Evolutionary conservation across 768 basidiomycete species (phyloP).

Genomic region (Pulveroboletus ravenelii): DNA sequence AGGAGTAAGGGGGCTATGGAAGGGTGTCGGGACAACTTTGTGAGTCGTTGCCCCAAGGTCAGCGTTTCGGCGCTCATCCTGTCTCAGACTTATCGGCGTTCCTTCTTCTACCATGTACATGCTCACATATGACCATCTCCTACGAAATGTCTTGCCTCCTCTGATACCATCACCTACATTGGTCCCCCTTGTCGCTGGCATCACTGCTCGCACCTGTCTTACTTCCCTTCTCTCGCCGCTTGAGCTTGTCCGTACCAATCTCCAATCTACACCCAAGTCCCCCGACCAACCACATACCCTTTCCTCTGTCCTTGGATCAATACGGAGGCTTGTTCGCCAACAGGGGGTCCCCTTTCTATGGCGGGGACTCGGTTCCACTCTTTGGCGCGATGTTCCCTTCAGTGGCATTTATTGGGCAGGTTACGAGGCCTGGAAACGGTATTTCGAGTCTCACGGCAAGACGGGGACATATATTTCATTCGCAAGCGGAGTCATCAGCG

Average conservation of each 20-base stretch:
- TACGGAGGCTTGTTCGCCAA: constrained; percentile 53
- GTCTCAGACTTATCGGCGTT: constrained; percentile 74
- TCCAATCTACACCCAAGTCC: constrained; percentile 80
- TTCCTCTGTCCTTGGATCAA: constrained; percentile 61
- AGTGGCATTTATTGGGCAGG: constrained; percentile 96
- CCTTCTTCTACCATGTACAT: constrained; percentile 93
- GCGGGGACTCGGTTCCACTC: constrained; percentile 85
- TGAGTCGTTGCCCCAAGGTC: constrained; percentile 35
- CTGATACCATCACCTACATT: constrained; percentile 49
- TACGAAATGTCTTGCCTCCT: constrained; percentile 57
- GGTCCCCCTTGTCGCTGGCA: constrained; percentile 76
- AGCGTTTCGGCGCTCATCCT: constrained; percentile 8
- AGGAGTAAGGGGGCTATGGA: constrained; percentile 87
- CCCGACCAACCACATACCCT: constrained; percentile 72
- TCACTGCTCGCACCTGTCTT: constrained; percentile 74
- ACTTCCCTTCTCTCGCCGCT: constrained; percentile 80
- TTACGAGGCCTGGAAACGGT: constrained; percentile 78
- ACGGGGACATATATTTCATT: constrained; percentile 72
- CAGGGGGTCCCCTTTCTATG: constrained; percentile 74
- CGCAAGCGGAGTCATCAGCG: constrained; percentile 84
- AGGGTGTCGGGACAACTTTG: constrained; percentile 89
- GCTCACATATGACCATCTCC: constrained; percentile 89
- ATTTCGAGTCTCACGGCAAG: constrained; percentile 48
- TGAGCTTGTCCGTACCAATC: constrained; percentile 89
- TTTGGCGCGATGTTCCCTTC: constrained; percentile 98